Base-by-base conservation (phyloP, 2,329 filamentous ascomycete genomes). In the Pseudogymnoascus pannorum region DNA sequence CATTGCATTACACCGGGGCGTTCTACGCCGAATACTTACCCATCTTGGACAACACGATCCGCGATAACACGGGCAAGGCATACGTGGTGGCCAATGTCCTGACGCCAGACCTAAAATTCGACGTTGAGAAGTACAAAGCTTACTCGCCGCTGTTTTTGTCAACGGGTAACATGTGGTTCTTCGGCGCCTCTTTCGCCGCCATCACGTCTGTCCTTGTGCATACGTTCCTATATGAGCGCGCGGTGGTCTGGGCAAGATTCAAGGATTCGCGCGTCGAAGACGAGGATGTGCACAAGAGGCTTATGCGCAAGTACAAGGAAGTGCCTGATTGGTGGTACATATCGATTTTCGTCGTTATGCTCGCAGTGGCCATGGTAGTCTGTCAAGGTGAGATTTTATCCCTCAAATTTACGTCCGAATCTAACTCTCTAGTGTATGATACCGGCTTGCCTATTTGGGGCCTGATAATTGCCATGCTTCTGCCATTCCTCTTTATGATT, bases 131-230 rank as follows among this genome's bases (percentile, higher is more conserved):
- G 4, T 91, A 91, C 72, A 75, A 84, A 66, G 77, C 76, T 1
- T 91, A 91, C 68, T 89, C 85, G 2, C 86, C 85, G 0, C 73
- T 88, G 3, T 89, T 87, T 67, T 77, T 91, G 58, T 88, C 87
- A 64, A 90, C 87, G 0, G 88, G 87, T 0, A 91, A 90, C 70
- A 81, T 86, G 64, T 74, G 91, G 62, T 79, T 81, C 0, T 91
- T 91, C 67, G 88, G 87, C 0, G 74, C 91, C 1, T 88, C 85
- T 0, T 91, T 91, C 69, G 88, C 88, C 3, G 81, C 86, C 58
- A 88, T 91, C 40, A 77, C 87, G 0, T 81, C 87, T 0, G 78
- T 91, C 1, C 73, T 92, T 16, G 80, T 89, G 0, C 84, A 91
- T 68, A 88, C 85, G 0, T 83, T 78, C 64, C 75, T 92, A 2